Evolutionary conservation across 2,329 filamentous ascomycete species (phyloP).

Genomic region (Pestalotiopsis sp.): DNA sequence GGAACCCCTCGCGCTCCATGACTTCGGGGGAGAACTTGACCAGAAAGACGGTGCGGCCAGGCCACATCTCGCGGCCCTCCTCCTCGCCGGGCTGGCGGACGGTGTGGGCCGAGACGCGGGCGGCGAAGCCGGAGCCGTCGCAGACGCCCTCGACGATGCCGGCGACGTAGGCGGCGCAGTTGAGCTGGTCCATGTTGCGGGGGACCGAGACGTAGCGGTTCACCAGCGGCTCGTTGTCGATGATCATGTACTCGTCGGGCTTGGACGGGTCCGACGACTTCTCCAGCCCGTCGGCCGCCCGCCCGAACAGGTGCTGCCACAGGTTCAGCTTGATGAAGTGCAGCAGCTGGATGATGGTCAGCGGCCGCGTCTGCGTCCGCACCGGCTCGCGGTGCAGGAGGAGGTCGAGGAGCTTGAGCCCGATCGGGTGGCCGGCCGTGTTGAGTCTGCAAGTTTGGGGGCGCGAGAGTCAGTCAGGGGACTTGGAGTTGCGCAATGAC

Average conservation of each 20-base stretch:
- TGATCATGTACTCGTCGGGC: conserved; percentile 97
- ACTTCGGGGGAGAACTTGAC: conserved; percentile 92
- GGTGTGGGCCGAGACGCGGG: conserved; percentile 87
- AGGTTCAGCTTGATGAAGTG: conserved; percentile 94
- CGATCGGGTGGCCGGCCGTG: conserved; percentile 88
- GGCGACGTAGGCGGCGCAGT: conserved; percentile 93
- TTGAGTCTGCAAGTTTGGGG: conserved; percentile 67
- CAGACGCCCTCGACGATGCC: conserved; percentile 95
- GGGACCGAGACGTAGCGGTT: conserved; percentile 94
- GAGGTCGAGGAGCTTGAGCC: conserved; percentile 91
- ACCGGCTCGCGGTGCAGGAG: conserved; percentile 81
- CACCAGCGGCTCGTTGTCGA: conserved; percentile 95
- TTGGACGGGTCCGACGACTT: conserved; percentile 81
- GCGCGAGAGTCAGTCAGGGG: background rate
- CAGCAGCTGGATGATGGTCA: conserved; percentile 86
- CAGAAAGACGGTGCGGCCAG: conserved; percentile 92
- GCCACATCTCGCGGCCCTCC: conserved; percentile 77
- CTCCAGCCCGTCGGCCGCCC: conserved; percentile 90
- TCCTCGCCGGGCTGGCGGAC: conserved; percentile 54
- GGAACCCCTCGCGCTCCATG: conserved; percentile 84
- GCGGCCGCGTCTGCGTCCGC: conserved; percentile 74
- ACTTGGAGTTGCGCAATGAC: background rate
- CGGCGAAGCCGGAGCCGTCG: conserved; percentile 88
- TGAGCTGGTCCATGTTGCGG: conserved; percentile 93
- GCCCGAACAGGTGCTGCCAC: conserved; percentile 90